Percentiles rank a stretch among this genome's conserved stretches.
These are phyloP conservation scores for Erodium maritimum DNA, from an alignment of 345 rosid genomes.

Conservation along the genomic window DNA sequence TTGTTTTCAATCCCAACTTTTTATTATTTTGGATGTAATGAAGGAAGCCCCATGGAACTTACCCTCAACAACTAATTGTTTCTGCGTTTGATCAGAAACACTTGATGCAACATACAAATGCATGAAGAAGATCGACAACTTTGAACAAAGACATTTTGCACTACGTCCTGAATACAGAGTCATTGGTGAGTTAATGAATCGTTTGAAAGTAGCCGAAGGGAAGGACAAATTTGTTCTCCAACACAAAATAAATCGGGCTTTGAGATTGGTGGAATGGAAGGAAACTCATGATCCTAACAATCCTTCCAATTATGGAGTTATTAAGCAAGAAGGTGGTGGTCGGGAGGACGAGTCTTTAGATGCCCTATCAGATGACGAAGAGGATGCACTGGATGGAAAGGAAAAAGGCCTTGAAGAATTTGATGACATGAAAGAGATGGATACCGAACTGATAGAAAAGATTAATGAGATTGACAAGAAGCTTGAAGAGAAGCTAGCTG, in stretches of 20 bases:
- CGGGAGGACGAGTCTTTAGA: background rate
- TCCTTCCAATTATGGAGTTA: slow-evolving; percentile 64
- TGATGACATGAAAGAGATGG: slow-evolving; percentile 92
- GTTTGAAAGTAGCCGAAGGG: slow-evolving; percentile 70
- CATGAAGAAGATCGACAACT: slow-evolving; percentile 71
- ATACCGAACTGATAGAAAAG: slow-evolving; percentile 58
- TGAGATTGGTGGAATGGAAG: slow-evolving; percentile 77
- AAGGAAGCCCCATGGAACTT: background rate
- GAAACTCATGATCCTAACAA: slow-evolving; percentile 85
- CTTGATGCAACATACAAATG: slow-evolving; percentile 63
- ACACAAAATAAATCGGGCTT: slow-evolving; percentile 74
- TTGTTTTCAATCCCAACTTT: too few relatives aligned
- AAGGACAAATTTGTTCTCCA: slow-evolving; percentile 82
- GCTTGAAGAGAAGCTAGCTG: slow-evolving; percentile 74
- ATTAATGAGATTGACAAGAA: slow-evolving; percentile 69
- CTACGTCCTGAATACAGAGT: slow-evolving; percentile 72
- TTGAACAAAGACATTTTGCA: slow-evolving; percentile 68
- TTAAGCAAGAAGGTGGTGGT: slow-evolving; percentile 33
- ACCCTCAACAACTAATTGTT: background rate
- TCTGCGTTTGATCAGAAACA: slow-evolving; percentile 34
- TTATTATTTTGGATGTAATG: too few relatives aligned
- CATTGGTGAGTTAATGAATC: slow-evolving; percentile 82
- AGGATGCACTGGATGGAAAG: slow-evolving; percentile 28
- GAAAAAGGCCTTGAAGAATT: slow-evolving; percentile 46
- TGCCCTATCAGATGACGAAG: slow-evolving; percentile 18